Conservation (phyloP, 2,329 filamentous ascomycete species). For the Ophiostoma montium region DNA sequence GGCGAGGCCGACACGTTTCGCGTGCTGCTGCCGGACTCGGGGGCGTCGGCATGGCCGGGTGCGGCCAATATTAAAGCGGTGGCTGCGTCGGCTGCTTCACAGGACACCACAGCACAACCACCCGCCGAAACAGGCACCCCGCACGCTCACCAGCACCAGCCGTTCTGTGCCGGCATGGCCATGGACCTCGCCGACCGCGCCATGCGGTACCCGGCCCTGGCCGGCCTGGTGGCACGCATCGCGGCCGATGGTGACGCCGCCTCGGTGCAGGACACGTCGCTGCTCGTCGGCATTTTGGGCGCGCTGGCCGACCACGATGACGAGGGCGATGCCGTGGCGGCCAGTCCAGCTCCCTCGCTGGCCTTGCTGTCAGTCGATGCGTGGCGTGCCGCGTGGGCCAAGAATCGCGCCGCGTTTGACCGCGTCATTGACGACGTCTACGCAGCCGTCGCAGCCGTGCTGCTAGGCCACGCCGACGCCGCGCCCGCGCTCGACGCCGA, state of each 20-base stretch:
- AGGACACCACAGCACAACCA: slow-evolving; percentile 28
- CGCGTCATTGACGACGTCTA: slow-evolving; percentile 2
- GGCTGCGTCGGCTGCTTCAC: not conserved
- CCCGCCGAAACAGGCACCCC: slow-evolving; percentile 7
- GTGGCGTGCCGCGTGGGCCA: slow-evolving; percentile 4
- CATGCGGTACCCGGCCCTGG: slow-evolving; percentile 10
- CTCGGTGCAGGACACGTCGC: slow-evolving; percentile 9
- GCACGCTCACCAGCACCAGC: not conserved
- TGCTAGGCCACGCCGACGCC: slow-evolving; percentile 1
- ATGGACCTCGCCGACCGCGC: slow-evolving; percentile 11
- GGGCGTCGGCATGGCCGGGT: slow-evolving; percentile 4
- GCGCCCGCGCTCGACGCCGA: slow-evolving; percentile 4
- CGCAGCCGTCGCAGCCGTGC: slow-evolving; percentile 4
- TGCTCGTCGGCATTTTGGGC: slow-evolving; percentile 7
- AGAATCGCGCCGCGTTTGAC: slow-evolving; percentile 5
- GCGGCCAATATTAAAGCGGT: slow-evolving; percentile 4
- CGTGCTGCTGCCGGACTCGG: slow-evolving; percentile 50
- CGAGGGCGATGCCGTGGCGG: slow-evolving; percentile 5
- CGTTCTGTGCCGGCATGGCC: slow-evolving; percentile 10
- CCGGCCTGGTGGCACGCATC: slow-evolving; percentile 37
- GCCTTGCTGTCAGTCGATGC: not conserved
- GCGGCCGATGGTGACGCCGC: slow-evolving; percentile 20
- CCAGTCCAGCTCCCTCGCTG: not conserved
- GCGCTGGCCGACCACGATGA: slow-evolving; percentile 8
- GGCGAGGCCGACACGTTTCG: slow-evolving; percentile 75